Conservation (phyloP, 1,284 basidiomycete genomes). For the Austroboletus novae-zelandiae region DNA sequence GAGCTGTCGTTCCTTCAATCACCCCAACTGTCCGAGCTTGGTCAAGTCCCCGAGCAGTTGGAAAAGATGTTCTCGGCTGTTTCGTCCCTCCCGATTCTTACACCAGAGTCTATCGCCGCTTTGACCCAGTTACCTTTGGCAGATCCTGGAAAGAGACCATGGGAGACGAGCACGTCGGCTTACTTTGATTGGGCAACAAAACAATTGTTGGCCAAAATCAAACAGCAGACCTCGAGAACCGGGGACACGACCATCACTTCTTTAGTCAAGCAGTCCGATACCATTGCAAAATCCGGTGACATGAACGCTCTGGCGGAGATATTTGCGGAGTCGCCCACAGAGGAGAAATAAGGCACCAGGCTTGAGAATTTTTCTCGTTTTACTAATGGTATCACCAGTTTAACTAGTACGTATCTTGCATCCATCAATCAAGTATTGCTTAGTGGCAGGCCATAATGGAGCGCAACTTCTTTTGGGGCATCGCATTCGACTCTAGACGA, state of each 20-base stretch:
- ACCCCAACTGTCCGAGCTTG: constrained; percentile 33
- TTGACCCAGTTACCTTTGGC: constrained; percentile 38
- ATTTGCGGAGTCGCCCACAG: background rate
- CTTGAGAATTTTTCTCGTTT: background rate
- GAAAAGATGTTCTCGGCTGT: constrained; percentile 45
- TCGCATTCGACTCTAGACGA: background rate
- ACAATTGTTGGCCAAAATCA: constrained; percentile 50
- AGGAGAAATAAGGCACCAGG: background rate
- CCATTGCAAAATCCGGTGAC: constrained; percentile 34
- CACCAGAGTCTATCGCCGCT: constrained; percentile 41
- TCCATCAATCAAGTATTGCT: background rate
- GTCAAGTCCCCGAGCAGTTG: constrained; percentile 38
- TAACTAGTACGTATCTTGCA: constrained; percentile 1
- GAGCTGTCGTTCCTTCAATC: constrained; percentile 47
- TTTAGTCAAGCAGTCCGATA: constrained; percentile 24
- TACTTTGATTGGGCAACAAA: constrained; percentile 68
- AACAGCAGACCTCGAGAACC: constrained; percentile 34
- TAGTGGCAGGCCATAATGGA: background rate
- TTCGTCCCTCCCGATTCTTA: constrained; percentile 50
- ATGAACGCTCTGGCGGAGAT: constrained; percentile 31
- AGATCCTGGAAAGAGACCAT: constrained; percentile 65
- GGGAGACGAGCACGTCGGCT: constrained; percentile 66
- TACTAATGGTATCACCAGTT: background rate
- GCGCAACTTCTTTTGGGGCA: background rate
- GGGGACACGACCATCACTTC: constrained; percentile 31